These are phyloP conservation scores for Haematococcus sp. DNA, from an alignment of 139 green algal species.

Conservation along the genomic window DNA sequence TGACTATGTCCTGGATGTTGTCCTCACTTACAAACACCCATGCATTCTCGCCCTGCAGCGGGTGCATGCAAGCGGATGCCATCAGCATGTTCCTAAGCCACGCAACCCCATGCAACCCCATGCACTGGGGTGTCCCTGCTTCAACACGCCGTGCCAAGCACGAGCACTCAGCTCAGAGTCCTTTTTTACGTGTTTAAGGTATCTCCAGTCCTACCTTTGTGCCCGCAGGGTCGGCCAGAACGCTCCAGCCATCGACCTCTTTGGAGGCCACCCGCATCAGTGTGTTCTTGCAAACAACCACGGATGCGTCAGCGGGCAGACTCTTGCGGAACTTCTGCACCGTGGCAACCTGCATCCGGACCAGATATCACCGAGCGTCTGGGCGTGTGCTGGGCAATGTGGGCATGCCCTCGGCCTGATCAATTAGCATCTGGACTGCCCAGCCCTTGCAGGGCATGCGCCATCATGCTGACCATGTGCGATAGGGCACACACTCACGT, in stretches of 20 bases:
- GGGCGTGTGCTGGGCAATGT: too few relatives aligned
- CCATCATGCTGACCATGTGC: background rate
- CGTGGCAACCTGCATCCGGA: slow-evolving; percentile 58
- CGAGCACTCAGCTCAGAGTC: too few relatives aligned
- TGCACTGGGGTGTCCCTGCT: background rate
- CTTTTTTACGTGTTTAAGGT: too few relatives aligned
- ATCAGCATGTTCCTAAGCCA: too few relatives aligned
- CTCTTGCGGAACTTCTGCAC: slow-evolving; percentile 70
- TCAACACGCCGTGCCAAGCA: background rate
- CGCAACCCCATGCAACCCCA: background rate
- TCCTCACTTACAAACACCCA: slow-evolving; percentile 90
- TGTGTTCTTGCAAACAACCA: slow-evolving; percentile 86
- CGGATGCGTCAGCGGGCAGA: slow-evolving; percentile 59
- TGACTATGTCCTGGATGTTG: slow-evolving; percentile 63
- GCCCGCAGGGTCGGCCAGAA: slow-evolving; percentile 37
- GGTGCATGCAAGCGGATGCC: background rate
- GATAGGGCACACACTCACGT: slow-evolving; percentile 43
- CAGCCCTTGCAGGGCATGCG: background rate
- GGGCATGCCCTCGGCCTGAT: too few relatives aligned
- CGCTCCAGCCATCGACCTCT: slow-evolving; percentile 59
- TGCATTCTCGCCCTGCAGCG: slow-evolving; percentile 75
- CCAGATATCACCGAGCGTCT: too few relatives aligned
- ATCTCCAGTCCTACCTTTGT: slow-evolving; percentile 31
- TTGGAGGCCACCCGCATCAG: slow-evolving; percentile 74
- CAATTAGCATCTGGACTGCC: background rate